These are phyloP conservation scores for Microstegium vimineum DNA, from an alignment of 176 grass and related monocot species.

Conservation along the genomic window DNA sequence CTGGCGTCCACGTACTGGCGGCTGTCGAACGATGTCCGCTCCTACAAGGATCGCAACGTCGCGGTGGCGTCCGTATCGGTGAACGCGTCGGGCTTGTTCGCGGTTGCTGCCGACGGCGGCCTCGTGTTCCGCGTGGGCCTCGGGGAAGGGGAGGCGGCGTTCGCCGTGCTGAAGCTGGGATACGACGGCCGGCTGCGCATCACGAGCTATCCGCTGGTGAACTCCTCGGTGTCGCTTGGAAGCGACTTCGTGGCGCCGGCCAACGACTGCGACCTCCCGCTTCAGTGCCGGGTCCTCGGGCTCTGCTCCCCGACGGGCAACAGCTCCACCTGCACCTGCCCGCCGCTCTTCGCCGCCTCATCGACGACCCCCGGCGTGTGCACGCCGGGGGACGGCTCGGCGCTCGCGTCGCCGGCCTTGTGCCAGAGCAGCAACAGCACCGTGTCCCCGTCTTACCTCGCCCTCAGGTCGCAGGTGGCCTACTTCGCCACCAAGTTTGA, in stretches of 20 bases:
- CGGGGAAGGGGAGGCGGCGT: slow-evolving; percentile 22
- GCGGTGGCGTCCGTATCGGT: slow-evolving; percentile 46
- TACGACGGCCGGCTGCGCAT: slow-evolving; percentile 48
- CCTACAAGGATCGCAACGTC: slow-evolving; percentile 41
- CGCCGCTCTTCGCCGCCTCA: slow-evolving; percentile 37
- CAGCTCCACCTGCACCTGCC: slow-evolving; percentile 57
- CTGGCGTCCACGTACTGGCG: slow-evolving; percentile 59
- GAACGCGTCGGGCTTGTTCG: slow-evolving; percentile 58
- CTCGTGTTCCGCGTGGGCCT: slow-evolving; percentile 41
- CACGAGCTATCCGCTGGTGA: slow-evolving; percentile 47
- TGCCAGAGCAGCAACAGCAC: slow-evolving; percentile 23
- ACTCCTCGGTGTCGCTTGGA: slow-evolving; percentile 42
- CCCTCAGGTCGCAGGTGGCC: slow-evolving; percentile 24
- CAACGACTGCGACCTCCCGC: slow-evolving; percentile 59
- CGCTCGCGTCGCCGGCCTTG: slow-evolving; percentile 38
- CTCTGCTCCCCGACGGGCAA: slow-evolving; percentile 46
- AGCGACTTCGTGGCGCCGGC: slow-evolving; percentile 53
- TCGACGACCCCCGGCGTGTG: slow-evolving; percentile 23
- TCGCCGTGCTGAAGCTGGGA: slow-evolving; percentile 56
- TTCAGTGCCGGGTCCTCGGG: slow-evolving; percentile 41
- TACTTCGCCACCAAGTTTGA: slow-evolving; percentile 71
- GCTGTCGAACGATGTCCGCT: slow-evolving; percentile 55
- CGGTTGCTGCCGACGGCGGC: slow-evolving; percentile 24
- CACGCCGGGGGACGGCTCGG: slow-evolving; percentile 56
- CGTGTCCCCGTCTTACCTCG: slow-evolving; percentile 36